phyloP scores from a whole-genome alignment of 768 basidiomycete species.

The Termitomyces sp. region DNA sequence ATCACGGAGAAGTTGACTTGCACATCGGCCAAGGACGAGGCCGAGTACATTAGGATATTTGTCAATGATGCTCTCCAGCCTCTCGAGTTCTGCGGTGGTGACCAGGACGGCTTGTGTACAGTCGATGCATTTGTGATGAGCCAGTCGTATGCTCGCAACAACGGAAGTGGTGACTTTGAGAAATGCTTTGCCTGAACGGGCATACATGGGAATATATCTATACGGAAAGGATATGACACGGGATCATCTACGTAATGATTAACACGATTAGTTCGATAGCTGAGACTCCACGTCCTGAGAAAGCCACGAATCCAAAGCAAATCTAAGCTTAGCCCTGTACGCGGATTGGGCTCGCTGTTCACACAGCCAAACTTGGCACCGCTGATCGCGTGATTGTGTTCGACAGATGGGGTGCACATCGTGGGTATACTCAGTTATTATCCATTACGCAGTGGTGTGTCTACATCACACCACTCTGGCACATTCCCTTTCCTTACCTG shows the following conservation, averaged over 20 bases:
- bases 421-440: too few relatives aligned
- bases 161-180: conserved; percentile 72
- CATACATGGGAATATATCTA: neutral
- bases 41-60: conserved; percentile 63
- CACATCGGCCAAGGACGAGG: conserved; percentile 11
- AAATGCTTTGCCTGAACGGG: conserved; percentile 42
- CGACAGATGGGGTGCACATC: neutral
- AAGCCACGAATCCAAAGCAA: neutral
- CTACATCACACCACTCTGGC: neutral
- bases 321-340: too few relatives aligned
- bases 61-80: conserved; percentile 74
- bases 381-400: neutral
- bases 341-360: neutral
- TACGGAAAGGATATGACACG: neutral
- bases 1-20: conserved; percentile 69
- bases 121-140: conserved; percentile 66
- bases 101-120: conserved; percentile 55
- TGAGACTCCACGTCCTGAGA: neutral
- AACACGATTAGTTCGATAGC: neutral
- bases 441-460: neutral
- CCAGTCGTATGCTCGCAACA: conserved; percentile 62
- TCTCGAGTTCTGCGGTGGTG: conserved; percentile 54
- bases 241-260: neutral
- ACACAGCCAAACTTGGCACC: neutral
- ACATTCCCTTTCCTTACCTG: neutral